phyloP scores from a whole-genome alignment of 352 stramenopile species.

The Plasmopara muralis region DNA sequence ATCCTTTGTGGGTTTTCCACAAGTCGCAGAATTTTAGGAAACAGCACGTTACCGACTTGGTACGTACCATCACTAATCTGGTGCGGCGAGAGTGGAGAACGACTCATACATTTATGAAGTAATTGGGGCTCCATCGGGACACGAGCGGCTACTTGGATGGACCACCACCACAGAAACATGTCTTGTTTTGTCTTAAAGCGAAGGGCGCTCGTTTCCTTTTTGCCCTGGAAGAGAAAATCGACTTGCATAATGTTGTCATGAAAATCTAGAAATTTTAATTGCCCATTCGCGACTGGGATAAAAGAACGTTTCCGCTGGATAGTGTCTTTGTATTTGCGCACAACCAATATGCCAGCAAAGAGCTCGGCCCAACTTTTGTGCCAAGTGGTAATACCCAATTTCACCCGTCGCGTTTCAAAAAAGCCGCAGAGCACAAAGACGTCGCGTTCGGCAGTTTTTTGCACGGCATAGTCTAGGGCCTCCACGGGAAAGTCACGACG shows the following conservation, averaged over 20 bases:
- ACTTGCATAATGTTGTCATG: slow-evolving; percentile 46
- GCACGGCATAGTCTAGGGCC: slow-evolving; percentile 36
- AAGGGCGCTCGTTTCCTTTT: slow-evolving; percentile 32
- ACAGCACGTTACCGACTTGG: slow-evolving; percentile 57
- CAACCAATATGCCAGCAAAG: slow-evolving; percentile 58
- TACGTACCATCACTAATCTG: slow-evolving; percentile 47
- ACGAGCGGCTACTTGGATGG: slow-evolving; percentile 50
- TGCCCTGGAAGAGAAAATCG: slow-evolving; percentile 52
- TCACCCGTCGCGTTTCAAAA: slow-evolving; percentile 36
- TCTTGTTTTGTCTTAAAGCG: slow-evolving; percentile 48
- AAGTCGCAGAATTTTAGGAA: slow-evolving; percentile 33
- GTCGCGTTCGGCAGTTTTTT: slow-evolving; percentile 40
- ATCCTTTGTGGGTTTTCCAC: slow-evolving; percentile 14
- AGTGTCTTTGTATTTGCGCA: slow-evolving; percentile 49
- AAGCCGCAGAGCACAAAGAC: slow-evolving; percentile 46
- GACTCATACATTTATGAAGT: slow-evolving; percentile 45
- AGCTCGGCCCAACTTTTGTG: slow-evolving; percentile 60
- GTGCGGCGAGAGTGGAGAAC: slow-evolving; percentile 31
- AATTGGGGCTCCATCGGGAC: slow-evolving; percentile 38
- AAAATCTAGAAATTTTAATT: slow-evolving; percentile 46
- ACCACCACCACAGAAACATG: slow-evolving; percentile 77
- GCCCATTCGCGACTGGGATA: slow-evolving; percentile 40
- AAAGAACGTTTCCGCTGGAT: slow-evolving; percentile 50
- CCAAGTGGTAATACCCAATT: slow-evolving; percentile 43
- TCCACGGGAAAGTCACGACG: slow-evolving; percentile 26